Evolutionary conservation across 805 yeast species (phyloP), one percentile per base, ranked within the genome.

Genomic region (Hanseniaspora clermontiae): DNA sequence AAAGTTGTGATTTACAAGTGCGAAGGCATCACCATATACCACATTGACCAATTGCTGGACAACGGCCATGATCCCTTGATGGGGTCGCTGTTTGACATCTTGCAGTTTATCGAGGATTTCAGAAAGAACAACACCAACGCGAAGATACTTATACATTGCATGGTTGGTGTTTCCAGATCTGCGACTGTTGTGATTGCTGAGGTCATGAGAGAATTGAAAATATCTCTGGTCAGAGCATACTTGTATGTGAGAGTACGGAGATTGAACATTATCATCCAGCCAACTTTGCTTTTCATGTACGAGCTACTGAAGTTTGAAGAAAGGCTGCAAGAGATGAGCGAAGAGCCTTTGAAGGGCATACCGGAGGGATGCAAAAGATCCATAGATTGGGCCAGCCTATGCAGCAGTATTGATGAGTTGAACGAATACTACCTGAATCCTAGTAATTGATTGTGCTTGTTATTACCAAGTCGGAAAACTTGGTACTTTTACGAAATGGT

Each of bases 111-210:
- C 52, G 84, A 86, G 54, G 76, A 74, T 31, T 43, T 46, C 20
- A 31, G 47, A 46, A 78, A 79, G 19, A 71, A 72, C 60, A 61
- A 66, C 20, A 61, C 61, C 0, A 70, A 69, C 39, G 79, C 79
- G 24, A 78, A 77, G 48, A 80, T 83, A 1, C 72, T 91, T 59
- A 90, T 91, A 11, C 97, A 91, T 67, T 91, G 97, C 64, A 85
- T 95, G 65, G 97, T 88, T 49, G 97, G 97, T 0, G 97, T 91
- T 3, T 87, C 96, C 0, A 73, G 97, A 56, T 87, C 95, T 2
- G 97, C 97, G 0, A 87, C 97, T 0, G 95, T 91, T 11, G 91
- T 95, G 62, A 91, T 91, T 61, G 96, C 96, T 1, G 97, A 89
- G 65, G 91, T 87, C 40, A 90, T 91, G 96, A 78, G 80, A 61